These are phyloP conservation scores for Mortierella hygrophila DNA, from an alignment of 192 early-diverging fungal genomes.

Conservation along the genomic window DNA sequence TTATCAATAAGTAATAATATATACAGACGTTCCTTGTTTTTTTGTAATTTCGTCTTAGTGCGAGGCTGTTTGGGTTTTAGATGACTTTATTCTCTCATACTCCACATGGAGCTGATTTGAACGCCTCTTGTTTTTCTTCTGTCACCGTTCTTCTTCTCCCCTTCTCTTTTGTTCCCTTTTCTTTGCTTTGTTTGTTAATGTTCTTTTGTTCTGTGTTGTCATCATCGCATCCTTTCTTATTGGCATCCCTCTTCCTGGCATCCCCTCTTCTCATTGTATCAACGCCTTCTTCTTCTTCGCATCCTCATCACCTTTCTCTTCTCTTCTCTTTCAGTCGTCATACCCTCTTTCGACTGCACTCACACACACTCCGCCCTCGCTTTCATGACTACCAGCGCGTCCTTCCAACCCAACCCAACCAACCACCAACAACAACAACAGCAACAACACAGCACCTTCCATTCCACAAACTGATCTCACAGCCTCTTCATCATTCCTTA, in stretches of 20 bases:
- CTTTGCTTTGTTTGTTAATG: neutral
- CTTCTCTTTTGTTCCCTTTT: neutral
- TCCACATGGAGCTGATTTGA: too few relatives aligned
- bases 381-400: slow-evolving; percentile 5
- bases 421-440: neutral
- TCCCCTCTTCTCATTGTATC: neutral
- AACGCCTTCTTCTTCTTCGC: neutral
- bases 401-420: neutral
- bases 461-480: neutral
- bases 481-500: neutral
- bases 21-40: too few relatives aligned
- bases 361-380: neutral
- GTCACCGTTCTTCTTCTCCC: neutral
- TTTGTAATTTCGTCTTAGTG: too few relatives aligned
- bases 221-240: neutral
- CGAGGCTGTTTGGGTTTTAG: too few relatives aligned
- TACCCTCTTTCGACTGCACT: too few relatives aligned
- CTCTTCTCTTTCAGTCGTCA: too few relatives aligned
- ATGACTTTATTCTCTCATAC: too few relatives aligned
- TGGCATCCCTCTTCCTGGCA: slow-evolving; percentile 1
- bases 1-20: too few relatives aligned
- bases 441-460: neutral
- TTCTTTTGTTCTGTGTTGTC: neutral
- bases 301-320: neutral
- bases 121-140: neutral